These are phyloP conservation scores for Jaapia argillacea DNA, from an alignment of 768 basidiomycete genomes.

Conservation along the genomic window DNA sequence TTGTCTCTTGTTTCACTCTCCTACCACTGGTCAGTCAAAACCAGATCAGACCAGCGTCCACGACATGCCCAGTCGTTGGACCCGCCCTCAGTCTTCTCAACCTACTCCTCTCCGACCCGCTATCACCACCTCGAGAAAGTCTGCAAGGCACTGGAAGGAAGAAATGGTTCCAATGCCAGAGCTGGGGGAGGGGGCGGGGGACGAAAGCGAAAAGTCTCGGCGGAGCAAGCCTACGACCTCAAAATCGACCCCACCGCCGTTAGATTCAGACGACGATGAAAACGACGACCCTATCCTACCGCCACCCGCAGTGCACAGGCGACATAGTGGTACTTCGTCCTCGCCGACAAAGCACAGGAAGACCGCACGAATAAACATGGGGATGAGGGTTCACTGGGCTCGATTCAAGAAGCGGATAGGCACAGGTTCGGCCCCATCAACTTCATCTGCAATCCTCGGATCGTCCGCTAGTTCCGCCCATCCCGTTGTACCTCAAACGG, in stretches of 20 bases:
- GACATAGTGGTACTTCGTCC: too few species aligned
- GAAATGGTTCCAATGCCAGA: neutral
- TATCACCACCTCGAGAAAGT: too few species aligned
- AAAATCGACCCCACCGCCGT: conserved; percentile 2
- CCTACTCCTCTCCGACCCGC: too few species aligned
- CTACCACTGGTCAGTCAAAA: too few species aligned
- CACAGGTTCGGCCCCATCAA: conserved; percentile 44
- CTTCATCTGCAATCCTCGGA: conserved; percentile 32
- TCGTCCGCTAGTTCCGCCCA: conserved; percentile 22
- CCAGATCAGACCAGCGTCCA: too few species aligned
- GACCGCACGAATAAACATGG: conserved; percentile 23
- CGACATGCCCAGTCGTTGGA: too few species aligned
- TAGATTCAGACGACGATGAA: neutral
- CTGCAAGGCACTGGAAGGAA: neutral
- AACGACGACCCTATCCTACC: conserved; percentile 6
- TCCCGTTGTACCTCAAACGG: conserved; percentile 15
- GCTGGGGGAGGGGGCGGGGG: neutral
- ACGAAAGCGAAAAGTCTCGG: neutral
- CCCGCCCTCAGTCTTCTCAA: too few species aligned
- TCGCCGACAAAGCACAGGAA: conserved; percentile 22
- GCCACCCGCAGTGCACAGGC: conserved; percentile 10
- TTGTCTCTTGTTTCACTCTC: too few species aligned
- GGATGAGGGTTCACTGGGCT: conserved; percentile 34
- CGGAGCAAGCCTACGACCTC: neutral
- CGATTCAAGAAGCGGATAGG: conserved; percentile 44